Conservation (phyloP, 805 yeast genomes). For the Deakozyma indianensis region DNA sequence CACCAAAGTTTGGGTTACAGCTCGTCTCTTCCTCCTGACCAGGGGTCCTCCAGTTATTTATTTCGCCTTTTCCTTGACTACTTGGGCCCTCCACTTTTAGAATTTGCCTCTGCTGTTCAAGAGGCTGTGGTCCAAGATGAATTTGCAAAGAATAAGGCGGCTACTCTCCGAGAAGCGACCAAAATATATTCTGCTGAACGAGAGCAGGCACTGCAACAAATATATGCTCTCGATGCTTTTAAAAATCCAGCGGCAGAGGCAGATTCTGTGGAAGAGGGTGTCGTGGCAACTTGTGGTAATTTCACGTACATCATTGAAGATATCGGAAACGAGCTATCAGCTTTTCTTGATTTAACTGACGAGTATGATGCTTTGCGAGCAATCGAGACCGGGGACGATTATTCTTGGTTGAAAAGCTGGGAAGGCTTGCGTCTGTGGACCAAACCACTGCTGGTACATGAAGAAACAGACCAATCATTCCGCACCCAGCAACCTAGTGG, state of each 20-base stretch:
- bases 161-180: slow-evolving; percentile 6
- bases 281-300: slow-evolving; percentile 74
- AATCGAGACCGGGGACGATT: neutral
- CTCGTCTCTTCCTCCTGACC: neutral
- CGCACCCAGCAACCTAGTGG: neutral
- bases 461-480: slow-evolving; percentile 1
- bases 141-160: neutral
- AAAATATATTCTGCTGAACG: slow-evolving; percentile 45
- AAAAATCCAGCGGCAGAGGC: slow-evolving; percentile 27
- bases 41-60: slow-evolving; percentile 23
- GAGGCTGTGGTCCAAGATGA: neutral
- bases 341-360: slow-evolving; percentile 31
- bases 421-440: neutral
- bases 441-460: neutral
- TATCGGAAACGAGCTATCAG: slow-evolving; percentile 42
- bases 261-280: slow-evolving; percentile 48
- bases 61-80: slow-evolving; percentile 54
- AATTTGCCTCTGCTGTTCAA: neutral
- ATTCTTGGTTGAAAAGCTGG: slow-evolving; percentile 1
- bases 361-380: slow-evolving; percentile 17
- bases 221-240: slow-evolving; percentile 45
- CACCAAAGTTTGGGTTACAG: neutral
- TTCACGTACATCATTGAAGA: slow-evolving; percentile 53
- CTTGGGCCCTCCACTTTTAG: slow-evolving; percentile 53
- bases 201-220: slow-evolving; percentile 36